These are phyloP conservation scores for Solanum neorickii DNA, from an alignment of 257 asterid species.

Conservation along the genomic window DNA sequence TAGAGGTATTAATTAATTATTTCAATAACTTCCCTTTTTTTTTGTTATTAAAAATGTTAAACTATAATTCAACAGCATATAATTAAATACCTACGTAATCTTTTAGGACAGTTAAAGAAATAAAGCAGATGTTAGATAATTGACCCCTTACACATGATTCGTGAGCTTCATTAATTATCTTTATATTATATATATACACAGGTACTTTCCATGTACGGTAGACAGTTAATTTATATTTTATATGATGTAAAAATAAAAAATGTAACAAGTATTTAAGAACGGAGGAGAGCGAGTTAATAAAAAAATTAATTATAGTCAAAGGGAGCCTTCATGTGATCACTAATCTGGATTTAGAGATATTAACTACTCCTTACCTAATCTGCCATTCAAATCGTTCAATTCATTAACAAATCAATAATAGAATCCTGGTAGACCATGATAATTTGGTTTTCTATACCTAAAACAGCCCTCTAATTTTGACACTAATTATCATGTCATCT, in stretches of 20 bases:
- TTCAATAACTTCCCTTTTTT: background rate
- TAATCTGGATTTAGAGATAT: slow-evolving; percentile 14
- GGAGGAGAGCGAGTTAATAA: background rate
- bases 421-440: background rate
- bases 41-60: background rate
- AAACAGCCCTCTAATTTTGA: background rate
- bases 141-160: background rate
- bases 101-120: background rate
- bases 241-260: background rate
- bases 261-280: background rate
- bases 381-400: slow-evolving; percentile 4
- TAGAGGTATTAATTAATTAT: background rate
- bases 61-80: background rate
- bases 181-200: background rate
- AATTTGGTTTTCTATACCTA: background rate
- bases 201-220: background rate
- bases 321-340: slow-evolving; percentile 2
- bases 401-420: background rate
- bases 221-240: background rate
- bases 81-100: background rate
- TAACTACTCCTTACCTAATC: slow-evolving; percentile 32
- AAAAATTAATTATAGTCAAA: background rate
- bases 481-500: background rate
- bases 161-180: background rate
- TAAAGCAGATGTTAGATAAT: background rate